A percentile compares a stretch with the other conserved stretches of the same genome.
These are phyloP conservation scores for Ophiocordyceps polyrhachis-furcata DNA, from an alignment of 2,329 filamentous ascomycete species.

Conservation along the genomic window DNA sequence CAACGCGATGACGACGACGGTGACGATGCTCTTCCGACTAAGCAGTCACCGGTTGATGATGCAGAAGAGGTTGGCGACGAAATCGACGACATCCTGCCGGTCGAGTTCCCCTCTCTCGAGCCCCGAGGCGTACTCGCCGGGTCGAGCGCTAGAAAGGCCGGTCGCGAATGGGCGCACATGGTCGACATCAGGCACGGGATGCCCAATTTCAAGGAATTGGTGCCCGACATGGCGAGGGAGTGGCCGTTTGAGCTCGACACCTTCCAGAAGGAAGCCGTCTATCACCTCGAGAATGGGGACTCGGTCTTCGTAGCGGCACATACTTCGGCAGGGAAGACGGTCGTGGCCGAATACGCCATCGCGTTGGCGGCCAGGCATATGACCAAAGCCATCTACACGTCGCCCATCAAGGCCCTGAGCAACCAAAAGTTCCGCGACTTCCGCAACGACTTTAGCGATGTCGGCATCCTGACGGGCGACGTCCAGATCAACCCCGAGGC, in stretches of 20 bases:
- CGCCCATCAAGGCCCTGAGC: constrained; percentile 92
- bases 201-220: constrained; percentile 80
- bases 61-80: constrained; percentile 31
- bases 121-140: constrained; percentile 61
- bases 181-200: constrained; percentile 89
- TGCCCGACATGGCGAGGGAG: constrained; percentile 87
- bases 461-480: constrained; percentile 91
- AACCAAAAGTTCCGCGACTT: constrained; percentile 99
- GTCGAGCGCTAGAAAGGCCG: constrained; percentile 52
- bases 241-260: constrained; percentile 97
- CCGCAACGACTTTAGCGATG: constrained; percentile 74
- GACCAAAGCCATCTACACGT: constrained; percentile 99
- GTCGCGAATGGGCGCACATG: constrained; percentile 94
- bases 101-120: constrained; percentile 84
- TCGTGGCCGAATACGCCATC: constrained; percentile 95
- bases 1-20: constrained; percentile 11
- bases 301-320: constrained; percentile 97
- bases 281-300: constrained; percentile 89
- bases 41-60: constrained; percentile 8
- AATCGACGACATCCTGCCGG: constrained; percentile 73
- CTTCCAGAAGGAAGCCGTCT: constrained; percentile 97
- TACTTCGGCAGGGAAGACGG: constrained; percentile 94
- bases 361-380: constrained; percentile 93
- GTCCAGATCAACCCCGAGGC: constrained; percentile 96
- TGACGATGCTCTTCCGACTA: constrained; percentile 9